Evolutionary conservation across 2,329 filamentous ascomycete genomes (phyloP), one percentile per base, ranked within the genome.

Genomic region (Claviceps paspali): DNA sequence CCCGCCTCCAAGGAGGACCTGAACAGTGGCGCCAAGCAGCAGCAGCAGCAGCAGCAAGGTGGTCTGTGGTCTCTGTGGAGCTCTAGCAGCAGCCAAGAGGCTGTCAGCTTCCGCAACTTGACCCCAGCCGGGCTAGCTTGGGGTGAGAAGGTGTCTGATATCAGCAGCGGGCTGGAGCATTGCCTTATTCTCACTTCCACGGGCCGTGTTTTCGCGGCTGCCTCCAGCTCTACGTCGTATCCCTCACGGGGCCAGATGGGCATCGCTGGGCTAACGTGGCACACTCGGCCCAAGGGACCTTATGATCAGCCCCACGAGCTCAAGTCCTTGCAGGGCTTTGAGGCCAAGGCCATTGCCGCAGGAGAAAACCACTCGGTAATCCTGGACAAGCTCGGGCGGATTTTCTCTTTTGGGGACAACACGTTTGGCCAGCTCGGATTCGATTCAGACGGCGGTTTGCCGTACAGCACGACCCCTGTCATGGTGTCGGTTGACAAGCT

Each of bases 371-470:
- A 98, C 60, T 93, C 85, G 4, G 62, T 92, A 2, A 82, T 76
- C 1, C 67, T 86, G 12, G 83, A 88, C 52, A 72, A 73, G 41
- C 67, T 79, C 36, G 88, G 88, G 12, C 73, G 76, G 12, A 70
- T 91, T 12, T 94, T 91, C 56, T 68, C 77, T 6, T 96, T 93
- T 60, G 91, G 91, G 27, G 87, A 96, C 56, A 96, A 96, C 60
- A 77, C 78, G 0, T 73, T 75, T 30, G 91, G 91, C n/a, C 91
- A 96, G 57, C 68, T 96, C 3, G 88, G 88, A n/a, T 76, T 88
- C 48, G 75, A 84, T 35, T 73, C 71, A 37, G 75, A 76, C 34
- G 54, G 70, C 0, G 71, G 79, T 21, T 63, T 73, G 12, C 65
- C 73, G 6, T 71, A 63, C 40, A 64, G 82, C 18, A 82, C 88